Evolutionary conservation across 1,284 basidiomycete species (phyloP).

Genomic region (Heliocybe sulcata): DNA sequence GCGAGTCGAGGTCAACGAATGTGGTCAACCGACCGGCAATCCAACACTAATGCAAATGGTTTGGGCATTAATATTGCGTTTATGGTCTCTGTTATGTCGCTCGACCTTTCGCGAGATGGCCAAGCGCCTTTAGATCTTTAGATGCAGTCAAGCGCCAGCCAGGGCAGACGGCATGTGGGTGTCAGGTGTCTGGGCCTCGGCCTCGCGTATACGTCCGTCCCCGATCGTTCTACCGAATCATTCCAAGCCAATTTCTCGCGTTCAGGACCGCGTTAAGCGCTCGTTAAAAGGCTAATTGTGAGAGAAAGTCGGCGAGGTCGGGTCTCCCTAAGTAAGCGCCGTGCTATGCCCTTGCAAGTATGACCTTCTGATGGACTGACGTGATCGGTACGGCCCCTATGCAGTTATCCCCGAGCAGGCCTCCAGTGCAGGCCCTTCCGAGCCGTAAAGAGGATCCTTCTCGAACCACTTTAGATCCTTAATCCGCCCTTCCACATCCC

Average conservation of each 20-base stretch:
- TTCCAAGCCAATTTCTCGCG: background rate
- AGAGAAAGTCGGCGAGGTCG: no score
- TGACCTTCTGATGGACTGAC: no score
- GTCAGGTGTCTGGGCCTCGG: background rate
- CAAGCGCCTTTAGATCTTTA: no score
- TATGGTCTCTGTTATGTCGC: background rate
- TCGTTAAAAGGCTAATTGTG: no score
- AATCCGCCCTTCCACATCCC: constrained; percentile 21
- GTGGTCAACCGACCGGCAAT: no score
- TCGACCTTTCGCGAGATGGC: no score
- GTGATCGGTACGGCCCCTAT: background rate
- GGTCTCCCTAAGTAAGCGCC: no score
- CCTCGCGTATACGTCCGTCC: background rate
- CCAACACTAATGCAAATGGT: no score
- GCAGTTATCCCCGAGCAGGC: background rate
- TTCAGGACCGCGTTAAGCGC: background rate
- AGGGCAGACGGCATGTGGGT: no score
- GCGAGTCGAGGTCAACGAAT: no score
- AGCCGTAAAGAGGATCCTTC: constrained; percentile 32
- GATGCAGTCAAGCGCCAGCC: no score
- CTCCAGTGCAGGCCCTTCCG: constrained; percentile 23
- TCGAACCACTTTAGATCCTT: constrained; percentile 26
- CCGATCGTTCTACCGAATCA: background rate
- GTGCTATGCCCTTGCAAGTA: background rate
- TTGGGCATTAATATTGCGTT: no score